phyloP scores from a whole-genome alignment of 1,139 yeast genomes.

The Ogataea hybrid region DNA sequence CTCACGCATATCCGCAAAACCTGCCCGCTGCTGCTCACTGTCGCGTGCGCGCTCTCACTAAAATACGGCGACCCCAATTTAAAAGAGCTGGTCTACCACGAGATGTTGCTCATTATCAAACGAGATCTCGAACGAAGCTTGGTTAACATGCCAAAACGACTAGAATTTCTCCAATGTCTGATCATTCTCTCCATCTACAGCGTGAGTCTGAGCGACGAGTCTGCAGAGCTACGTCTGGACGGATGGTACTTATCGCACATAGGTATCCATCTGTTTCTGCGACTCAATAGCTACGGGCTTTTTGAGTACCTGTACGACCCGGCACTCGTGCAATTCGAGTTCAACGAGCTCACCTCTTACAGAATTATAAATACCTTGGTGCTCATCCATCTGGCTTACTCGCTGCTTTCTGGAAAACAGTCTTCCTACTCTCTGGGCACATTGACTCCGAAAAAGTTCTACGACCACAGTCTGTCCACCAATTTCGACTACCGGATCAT shows the following conservation, averaged over 20 bases:
- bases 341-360: slow-evolving; percentile 27
- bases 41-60: slow-evolving; percentile 61
- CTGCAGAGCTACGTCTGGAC: slow-evolving; percentile 39
- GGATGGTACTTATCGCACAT: slow-evolving; percentile 62
- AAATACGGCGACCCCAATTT: slow-evolving; percentile 46
- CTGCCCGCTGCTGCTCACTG: slow-evolving; percentile 63
- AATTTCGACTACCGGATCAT: slow-evolving; percentile 84
- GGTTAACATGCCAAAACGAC: slow-evolving; percentile 40
- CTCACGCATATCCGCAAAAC: slow-evolving; percentile 50
- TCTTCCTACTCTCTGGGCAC: slow-evolving; percentile 37
- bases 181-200: slow-evolving; percentile 63
- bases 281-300: slow-evolving; percentile 26
- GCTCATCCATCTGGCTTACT: slow-evolving; percentile 65
- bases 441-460: slow-evolving; percentile 27
- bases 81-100: slow-evolving; percentile 36
- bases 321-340: slow-evolving; percentile 34
- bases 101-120: slow-evolving; percentile 35
- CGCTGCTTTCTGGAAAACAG: slow-evolving; percentile 67
- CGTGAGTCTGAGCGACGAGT: slow-evolving; percentile 51
- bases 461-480: slow-evolving; percentile 63
- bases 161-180: slow-evolving; percentile 66
- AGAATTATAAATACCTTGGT: slow-evolving; percentile 65
- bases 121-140: slow-evolving; percentile 47
- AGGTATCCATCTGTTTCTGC: slow-evolving; percentile 51
- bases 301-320: slow-evolving; percentile 33